Evolutionary conservation across 768 basidiomycete genomes (phyloP).

Genomic region (Boletus bicolor): DNA sequence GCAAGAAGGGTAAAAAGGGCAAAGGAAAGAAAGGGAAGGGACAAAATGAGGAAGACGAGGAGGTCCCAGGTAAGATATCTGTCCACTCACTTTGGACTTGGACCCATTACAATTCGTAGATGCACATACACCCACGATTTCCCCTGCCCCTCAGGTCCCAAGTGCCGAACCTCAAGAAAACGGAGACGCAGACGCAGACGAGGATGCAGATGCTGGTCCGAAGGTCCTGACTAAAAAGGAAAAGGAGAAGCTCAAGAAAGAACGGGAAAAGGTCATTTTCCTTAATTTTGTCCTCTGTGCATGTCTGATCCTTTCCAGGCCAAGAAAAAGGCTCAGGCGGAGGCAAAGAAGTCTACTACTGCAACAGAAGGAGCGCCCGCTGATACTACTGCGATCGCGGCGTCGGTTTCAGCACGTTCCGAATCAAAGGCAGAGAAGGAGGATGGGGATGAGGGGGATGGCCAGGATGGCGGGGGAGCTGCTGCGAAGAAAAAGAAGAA

Average conservation of each 20-base stretch:
- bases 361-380: constrained; percentile 33
- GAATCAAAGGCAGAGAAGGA: constrained; percentile 40
- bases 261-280: constrained; percentile 78
- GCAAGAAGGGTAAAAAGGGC: constrained; percentile 22
- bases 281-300: constrained; percentile 2
- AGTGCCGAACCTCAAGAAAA: constrained; percentile 34
- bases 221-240: constrained; percentile 90
- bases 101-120: constrained; percentile 10
- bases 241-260: constrained; percentile 97
- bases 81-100: not conserved
- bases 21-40: constrained; percentile 22
- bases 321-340: constrained; percentile 81
- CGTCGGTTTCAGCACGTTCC: constrained; percentile 23
- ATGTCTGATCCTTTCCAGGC: constrained; percentile 41
- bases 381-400: constrained; percentile 15
- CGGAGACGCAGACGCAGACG: constrained; percentile 45
- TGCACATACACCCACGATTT: constrained; percentile 23
- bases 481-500: constrained; percentile 81
- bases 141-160: constrained; percentile 26
- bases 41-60: constrained; percentile 14
- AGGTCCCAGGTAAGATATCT: constrained; percentile 9
- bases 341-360: constrained; percentile 63
- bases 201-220: constrained; percentile 49
- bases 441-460: constrained; percentile 67
- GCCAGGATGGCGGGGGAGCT: constrained; percentile 46